Percentiles rank a stretch among this genome's conserved stretches.
Conservation (phyloP, 768 basidiomycete genomes). For the Sporobolomyces pararoseus region DNA sequence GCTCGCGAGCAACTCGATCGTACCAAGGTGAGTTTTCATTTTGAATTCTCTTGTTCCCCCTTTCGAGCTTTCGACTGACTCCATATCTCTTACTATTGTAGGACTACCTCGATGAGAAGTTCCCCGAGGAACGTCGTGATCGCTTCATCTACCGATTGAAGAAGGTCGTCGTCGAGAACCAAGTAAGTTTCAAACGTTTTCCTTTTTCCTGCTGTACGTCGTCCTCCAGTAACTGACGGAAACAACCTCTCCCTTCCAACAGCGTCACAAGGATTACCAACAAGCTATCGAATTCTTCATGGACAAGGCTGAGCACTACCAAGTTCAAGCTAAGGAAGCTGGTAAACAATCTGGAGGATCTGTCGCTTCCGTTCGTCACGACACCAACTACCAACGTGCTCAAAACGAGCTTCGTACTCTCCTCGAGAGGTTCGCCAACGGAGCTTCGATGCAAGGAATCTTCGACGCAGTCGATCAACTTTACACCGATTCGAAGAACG, state of each 20-base stretch:
- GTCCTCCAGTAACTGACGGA: not conserved
- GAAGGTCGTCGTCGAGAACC: conserved; percentile 59
- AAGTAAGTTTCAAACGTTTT: conserved; percentile 8
- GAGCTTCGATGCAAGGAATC: conserved; percentile 62
- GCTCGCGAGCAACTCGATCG: conserved; percentile 60
- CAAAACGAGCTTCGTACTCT: conserved; percentile 64
- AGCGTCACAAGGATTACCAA: conserved; percentile 81
- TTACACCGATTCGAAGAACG: conserved; percentile 68
- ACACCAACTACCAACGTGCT: conserved; percentile 55
- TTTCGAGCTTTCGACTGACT: not conserved
- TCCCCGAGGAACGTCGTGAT: conserved; percentile 83
- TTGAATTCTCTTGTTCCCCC: not conserved
- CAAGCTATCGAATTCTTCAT: conserved; percentile 56
- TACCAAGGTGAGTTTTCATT: conserved; percentile 55
- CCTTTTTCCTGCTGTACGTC: not conserved
- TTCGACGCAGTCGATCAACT: conserved; percentile 68
- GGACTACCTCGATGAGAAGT: conserved; percentile 72
- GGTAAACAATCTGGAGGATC: conserved; percentile 50
- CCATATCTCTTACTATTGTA: not conserved
- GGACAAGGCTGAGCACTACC: conserved; percentile 50
- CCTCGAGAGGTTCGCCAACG: conserved; percentile 86
- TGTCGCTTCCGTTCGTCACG: conserved; percentile 51
- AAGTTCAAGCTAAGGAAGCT: conserved; percentile 55
- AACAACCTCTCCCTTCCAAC: not conserved
- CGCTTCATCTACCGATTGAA: conserved; percentile 90